Evolutionary conservation across 306 rosid species (phyloP).

Genomic region (Trifolium fragiferum): DNA sequence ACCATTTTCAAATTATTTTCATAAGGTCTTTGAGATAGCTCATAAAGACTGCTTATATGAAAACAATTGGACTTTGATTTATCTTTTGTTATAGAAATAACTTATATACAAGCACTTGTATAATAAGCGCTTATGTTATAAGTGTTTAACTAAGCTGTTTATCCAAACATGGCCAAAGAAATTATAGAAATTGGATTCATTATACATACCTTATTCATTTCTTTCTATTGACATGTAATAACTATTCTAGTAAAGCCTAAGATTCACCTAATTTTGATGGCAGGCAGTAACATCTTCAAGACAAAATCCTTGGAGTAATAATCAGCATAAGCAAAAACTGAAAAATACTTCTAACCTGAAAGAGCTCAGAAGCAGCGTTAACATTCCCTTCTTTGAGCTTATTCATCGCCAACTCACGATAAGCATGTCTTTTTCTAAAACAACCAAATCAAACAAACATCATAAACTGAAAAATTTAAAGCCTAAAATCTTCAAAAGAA

Average conservation of each 20-base stretch:
- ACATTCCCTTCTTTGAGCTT: constrained; percentile 81
- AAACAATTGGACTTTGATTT: neutral
- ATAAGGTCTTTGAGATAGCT: neutral
- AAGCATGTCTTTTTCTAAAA: constrained; percentile 63
- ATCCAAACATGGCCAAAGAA: neutral
- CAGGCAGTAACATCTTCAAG: neutral
- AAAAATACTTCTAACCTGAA: constrained; percentile 64
- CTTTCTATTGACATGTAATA: neutral
- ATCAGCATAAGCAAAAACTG: too few relatives aligned
- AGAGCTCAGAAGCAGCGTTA: constrained; percentile 76
- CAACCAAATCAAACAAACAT: constrained; percentile 23
- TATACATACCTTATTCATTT: neutral
- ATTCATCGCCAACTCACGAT: constrained; percentile 74
- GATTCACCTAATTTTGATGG: constrained; percentile 8
- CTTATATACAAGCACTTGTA: neutral
- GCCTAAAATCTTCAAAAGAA: neutral
- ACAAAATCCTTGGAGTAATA: too few relatives aligned
- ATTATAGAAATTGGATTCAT: constrained; percentile 14
- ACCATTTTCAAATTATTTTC: neutral
- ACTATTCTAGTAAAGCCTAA: neutral
- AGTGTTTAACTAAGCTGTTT: neutral
- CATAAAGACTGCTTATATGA: neutral
- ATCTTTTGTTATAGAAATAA: neutral
- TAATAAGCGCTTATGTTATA: neutral
- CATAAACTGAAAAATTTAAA: neutral